Percentiles rank a stretch among this genome's conserved stretches.
Conservation (phyloP, 2,329 filamentous ascomycete species). For the Fusarium agapanthi region DNA sequence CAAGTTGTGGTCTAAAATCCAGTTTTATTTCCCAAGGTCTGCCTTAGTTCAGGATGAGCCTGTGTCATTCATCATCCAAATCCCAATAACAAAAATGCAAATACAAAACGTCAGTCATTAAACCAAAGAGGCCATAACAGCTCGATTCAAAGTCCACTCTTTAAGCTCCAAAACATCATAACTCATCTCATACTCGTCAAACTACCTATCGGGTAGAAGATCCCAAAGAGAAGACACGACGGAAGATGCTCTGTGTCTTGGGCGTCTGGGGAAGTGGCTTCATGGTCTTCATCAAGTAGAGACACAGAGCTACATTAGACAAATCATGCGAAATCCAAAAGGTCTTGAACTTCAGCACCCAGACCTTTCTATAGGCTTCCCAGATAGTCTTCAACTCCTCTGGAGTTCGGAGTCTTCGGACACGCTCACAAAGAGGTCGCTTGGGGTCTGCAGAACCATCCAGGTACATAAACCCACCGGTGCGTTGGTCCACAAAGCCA, state of each 20-base stretch:
- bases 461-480: background rate
- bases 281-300: background rate
- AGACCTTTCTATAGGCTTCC: background rate
- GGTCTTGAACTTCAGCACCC: background rate
- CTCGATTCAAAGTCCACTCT: accelerated
- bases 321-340: background rate
- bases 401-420: background rate
- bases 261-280: background rate
- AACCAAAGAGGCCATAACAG: accelerated
- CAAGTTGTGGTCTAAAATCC: background rate
- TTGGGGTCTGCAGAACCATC: background rate
- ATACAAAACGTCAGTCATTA: background rate
- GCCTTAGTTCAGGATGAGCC: background rate
- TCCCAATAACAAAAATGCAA: background rate
- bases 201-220: background rate
- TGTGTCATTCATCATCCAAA: background rate
- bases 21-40: background rate
- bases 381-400: background rate
- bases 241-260: background rate
- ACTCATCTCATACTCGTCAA: background rate
- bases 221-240: background rate
- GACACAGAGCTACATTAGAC: background rate
- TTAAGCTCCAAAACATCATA: no score
- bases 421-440: background rate
- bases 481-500: background rate